phyloP scores from a whole-genome alignment of 2,329 filamentous ascomycete species.

The Nigrospora oryzae region DNA sequence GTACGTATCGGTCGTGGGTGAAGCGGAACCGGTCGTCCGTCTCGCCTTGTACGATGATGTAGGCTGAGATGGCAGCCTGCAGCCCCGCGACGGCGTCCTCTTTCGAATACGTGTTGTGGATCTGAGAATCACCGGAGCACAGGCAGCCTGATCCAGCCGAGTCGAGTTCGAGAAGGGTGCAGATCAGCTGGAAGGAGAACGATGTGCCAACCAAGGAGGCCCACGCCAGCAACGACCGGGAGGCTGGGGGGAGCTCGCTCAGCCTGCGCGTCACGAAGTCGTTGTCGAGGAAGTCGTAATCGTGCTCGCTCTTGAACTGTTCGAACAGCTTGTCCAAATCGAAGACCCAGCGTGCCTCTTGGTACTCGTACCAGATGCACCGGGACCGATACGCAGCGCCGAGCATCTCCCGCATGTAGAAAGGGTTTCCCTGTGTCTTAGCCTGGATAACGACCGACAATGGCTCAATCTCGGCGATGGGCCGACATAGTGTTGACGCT shows the following conservation, averaged over 20 bases:
- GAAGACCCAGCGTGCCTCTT: conserved; percentile 72
- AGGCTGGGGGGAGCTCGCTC: conserved; percentile 62
- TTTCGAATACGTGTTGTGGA: conserved; percentile 47
- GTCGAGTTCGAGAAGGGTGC: conserved; percentile 58
- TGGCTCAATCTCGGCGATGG: conserved; percentile 63
- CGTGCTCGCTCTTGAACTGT: conserved; percentile 70
- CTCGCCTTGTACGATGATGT: conserved; percentile 73
- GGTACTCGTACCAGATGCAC: conserved; percentile 88
- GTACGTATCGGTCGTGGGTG: conserved; percentile 78
- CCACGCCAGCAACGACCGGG: conserved; percentile 80
- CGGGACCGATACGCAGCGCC: conserved; percentile 78
- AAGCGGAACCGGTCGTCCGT: conserved; percentile 84
- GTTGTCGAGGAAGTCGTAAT: conserved; percentile 72
- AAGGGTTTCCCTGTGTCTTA: conserved; percentile 81
- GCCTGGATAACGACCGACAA: conserved; percentile 81
- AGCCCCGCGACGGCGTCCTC: conserved; percentile 67
- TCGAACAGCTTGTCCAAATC: conserved; percentile 80
- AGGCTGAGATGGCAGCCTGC: conserved; percentile 73
- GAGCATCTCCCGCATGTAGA: conserved; percentile 86
- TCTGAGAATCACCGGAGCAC: conserved; percentile 16
- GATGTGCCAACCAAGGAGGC: conserved; percentile 72
- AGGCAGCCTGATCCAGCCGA: conserved; percentile 22
- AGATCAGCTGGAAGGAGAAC: conserved; percentile 78
- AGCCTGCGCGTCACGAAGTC: conserved; percentile 76
- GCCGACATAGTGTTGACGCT: conserved; percentile 67